Base-by-base conservation (phyloP, 306 rosid species). In the Canavalia gladiata region DNA sequence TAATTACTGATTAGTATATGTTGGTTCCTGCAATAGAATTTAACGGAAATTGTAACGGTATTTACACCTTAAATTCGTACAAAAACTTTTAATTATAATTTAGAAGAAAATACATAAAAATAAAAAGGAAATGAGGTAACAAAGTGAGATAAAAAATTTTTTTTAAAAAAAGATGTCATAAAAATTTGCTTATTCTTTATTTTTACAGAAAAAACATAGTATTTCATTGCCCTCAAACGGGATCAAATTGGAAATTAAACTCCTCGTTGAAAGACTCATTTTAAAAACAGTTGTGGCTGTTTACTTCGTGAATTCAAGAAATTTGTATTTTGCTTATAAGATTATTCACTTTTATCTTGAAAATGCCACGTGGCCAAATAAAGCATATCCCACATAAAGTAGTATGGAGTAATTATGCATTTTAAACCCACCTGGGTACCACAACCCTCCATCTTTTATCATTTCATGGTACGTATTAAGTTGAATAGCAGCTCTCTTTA, bases 321-420 rank as follows among this genome's bases (percentile, higher is more conserved):
- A 52, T 6, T 12, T 10, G 0, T 10, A 0, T 18, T 52, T 7
- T 9, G 45, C 13, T 35, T 33, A 34, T 63, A n/a, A 18, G n/a
- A 18, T 18, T 9, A 8, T 0, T 60, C 41, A 2, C 8, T 41
- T 54, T 8, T 56, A 28, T 74, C 4, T 4, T 39, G 28, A 39
- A 74, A 56, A 25, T 30, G 79, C 9, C 6, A 4, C 45, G 46
- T 74, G 30, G 58, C 34, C 45, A 30, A 31, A 75, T 5, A 34
- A 60, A 46, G 57, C 72, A n/a, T 76, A 66, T 72, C 80, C 70
- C 72, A 57, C 68, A 11, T 3, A 76, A 62, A 62, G 72, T 33
- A n/a, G 25, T 31, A 4, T 43, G 43, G 71, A 60, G 43, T 33
- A 75, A 76, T 62, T 31, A 75, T 75, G 80, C 80, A 75, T 72